Percentiles rank a stretch among this genome's conserved stretches.
Evolutionary conservation across 2,329 filamentous ascomycete genomes (phyloP).

Genomic region (Cladosporium sp.): DNA sequence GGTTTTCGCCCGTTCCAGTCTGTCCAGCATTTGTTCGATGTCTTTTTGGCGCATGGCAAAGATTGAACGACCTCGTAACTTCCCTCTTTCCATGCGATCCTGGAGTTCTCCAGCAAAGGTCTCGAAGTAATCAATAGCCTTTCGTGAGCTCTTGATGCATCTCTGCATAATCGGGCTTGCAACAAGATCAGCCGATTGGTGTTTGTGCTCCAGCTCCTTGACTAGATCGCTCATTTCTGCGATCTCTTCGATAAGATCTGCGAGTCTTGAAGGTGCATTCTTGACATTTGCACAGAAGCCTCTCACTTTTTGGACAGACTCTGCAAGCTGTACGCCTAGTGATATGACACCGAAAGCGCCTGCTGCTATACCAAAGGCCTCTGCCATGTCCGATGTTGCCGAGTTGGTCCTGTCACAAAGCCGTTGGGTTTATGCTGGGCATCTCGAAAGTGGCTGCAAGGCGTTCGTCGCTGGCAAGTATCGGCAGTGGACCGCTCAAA

Average conservation of each 20-base stretch:
- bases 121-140: not conserved
- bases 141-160: not conserved
- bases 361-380: not conserved
- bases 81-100: not conserved
- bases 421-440: too few relatives aligned
- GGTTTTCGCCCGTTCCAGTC: not conserved
- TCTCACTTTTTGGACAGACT: not conserved
- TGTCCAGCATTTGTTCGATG: not conserved
- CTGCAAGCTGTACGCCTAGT: not conserved
- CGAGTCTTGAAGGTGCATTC: not conserved
- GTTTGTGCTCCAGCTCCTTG: not conserved
- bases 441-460: too few relatives aligned
- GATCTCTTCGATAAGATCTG: constrained; percentile 1
- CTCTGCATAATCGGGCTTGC: not conserved
- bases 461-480: too few relatives aligned
- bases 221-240: not conserved
- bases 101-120: not conserved
- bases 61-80: not conserved
- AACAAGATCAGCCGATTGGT: not conserved
- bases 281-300: not conserved
- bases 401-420: too few relatives aligned
- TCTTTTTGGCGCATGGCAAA: not conserved
- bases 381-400: not conserved
- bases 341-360: not conserved
- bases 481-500: too few relatives aligned